Percentiles rank a stretch among this genome's conserved stretches.
These are phyloP conservation scores for Sugiyamaella neomexicana DNA, from an alignment of 1,139 yeast species.

Conservation along the genomic window DNA sequence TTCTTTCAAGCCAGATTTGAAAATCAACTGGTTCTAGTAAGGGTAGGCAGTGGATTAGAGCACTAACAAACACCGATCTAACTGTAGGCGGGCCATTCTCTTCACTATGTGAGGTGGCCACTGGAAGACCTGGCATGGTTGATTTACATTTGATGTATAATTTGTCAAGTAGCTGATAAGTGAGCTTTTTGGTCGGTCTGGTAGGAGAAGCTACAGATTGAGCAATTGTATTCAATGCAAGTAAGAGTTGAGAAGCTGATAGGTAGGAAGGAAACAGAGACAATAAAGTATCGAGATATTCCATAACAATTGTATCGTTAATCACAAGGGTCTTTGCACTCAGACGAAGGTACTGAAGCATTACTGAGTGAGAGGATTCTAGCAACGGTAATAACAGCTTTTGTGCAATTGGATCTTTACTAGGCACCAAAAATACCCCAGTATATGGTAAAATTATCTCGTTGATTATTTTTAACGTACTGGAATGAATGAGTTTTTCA, in stretches of 20 bases:
- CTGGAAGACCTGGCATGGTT: conserved; percentile 38
- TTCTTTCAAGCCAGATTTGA: conserved; percentile 46
- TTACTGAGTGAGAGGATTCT: conserved; percentile 70
- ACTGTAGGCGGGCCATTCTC: conserved; percentile 45
- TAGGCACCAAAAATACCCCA: conserved; percentile 45
- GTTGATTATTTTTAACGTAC: conserved; percentile 38
- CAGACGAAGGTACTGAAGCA: conserved; percentile 43
- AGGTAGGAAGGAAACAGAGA: conserved; percentile 59
- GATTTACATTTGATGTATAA: conserved; percentile 42
- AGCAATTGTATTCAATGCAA: conserved; percentile 61
- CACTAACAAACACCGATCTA: conserved; percentile 53
- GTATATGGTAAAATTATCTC: conserved; percentile 48
- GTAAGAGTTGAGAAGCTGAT: conserved; percentile 56
- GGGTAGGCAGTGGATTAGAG: conserved; percentile 56
- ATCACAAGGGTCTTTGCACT: conserved; percentile 4
- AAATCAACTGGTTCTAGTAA: conserved; percentile 51
- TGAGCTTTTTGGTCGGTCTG: conserved; percentile 38
- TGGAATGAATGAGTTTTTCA: conserved; percentile 55
- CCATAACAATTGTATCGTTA: conserved; percentile 18
- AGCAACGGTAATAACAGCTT: conserved; percentile 42
- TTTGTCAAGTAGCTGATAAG: conserved; percentile 46
- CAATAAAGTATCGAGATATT: conserved; percentile 42
- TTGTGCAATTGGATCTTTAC: conserved; percentile 19
- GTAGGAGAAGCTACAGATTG: conserved; percentile 52
- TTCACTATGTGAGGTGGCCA: conserved; percentile 39